Percentiles rank a stretch among this genome's conserved stretches.
phyloP scores from a whole-genome alignment of 169 alveolate genomes.

The Plasmodium vivax region DNA sequence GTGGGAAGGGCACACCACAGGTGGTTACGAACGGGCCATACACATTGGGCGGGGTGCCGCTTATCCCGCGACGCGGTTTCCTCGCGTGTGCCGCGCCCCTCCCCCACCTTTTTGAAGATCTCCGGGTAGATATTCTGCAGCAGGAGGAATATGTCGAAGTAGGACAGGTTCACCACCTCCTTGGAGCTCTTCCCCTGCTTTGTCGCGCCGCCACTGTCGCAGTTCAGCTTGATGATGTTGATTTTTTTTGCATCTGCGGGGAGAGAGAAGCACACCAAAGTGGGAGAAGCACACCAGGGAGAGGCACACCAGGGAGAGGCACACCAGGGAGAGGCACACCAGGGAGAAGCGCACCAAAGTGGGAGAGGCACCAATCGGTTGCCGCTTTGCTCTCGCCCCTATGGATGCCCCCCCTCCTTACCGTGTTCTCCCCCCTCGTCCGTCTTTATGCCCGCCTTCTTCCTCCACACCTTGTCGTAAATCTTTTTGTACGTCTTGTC shows the following conservation, averaged over 20 bases:
- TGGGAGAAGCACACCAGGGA: background rate
- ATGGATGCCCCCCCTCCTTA: background rate
- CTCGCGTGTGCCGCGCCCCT: background rate
- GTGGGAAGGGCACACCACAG: background rate
- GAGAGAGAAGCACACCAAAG: background rate
- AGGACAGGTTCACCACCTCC: conserved; percentile 46
- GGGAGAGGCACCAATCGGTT: background rate
- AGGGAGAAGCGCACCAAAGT: background rate
- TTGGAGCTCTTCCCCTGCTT: conserved; percentile 13
- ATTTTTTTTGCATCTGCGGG: conserved; percentile 13
- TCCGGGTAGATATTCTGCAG: conserved; percentile 63
- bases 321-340: background rate
- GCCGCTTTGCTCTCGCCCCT: background rate
- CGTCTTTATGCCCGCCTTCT: conserved; percentile 8
- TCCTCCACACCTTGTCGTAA: conserved; percentile 50
- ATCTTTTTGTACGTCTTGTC: conserved; percentile 70
- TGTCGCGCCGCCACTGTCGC: background rate
- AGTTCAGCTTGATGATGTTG: conserved; percentile 34
- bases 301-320: background rate
- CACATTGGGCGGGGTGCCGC: background rate
- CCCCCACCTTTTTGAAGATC: conserved; percentile 36
- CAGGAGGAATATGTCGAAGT: conserved; percentile 43
- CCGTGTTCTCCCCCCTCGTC: conserved; percentile 26
- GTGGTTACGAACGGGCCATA: background rate
- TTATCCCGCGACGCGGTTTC: background rate